phyloP scores from a whole-genome alignment of 768 basidiomycete genomes.

The Mycena maculata region DNA sequence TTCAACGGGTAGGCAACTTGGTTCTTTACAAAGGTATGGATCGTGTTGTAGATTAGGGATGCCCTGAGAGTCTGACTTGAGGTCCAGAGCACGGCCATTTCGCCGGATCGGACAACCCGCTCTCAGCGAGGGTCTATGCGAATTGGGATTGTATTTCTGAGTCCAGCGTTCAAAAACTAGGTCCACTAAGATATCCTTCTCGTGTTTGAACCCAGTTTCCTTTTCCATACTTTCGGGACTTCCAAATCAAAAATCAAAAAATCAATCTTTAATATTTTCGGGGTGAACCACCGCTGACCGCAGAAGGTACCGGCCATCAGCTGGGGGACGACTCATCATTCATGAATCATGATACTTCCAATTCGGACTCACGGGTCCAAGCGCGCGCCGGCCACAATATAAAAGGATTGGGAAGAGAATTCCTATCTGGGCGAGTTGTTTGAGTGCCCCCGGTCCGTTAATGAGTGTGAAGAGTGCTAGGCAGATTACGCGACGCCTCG shows the following conservation, averaged over 20 bases:
- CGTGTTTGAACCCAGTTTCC: too few relatives aligned
- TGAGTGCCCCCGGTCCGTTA: neutral
- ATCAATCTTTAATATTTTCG: too few relatives aligned
- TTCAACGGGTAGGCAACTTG: conserved; percentile 1
- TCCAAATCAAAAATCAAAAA: too few relatives aligned
- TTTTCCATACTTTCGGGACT: too few relatives aligned
- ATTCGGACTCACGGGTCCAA: too few relatives aligned
- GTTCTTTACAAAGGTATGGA: conserved; percentile 18
- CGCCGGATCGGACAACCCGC: conserved; percentile 21
- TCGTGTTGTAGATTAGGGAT: neutral
- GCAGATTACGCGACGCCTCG: conserved; percentile 26
- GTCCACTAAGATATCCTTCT: too few relatives aligned
- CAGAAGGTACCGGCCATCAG: too few relatives aligned
- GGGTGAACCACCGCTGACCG: too few relatives aligned
- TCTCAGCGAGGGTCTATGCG: conserved; percentile 11
- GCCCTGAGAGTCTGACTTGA: neutral
- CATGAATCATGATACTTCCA: too few relatives aligned
- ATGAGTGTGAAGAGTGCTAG: conserved; percentile 15
- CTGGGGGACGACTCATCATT: too few relatives aligned
- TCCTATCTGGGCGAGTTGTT: conserved; percentile 23
- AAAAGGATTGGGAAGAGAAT: conserved; percentile 10
- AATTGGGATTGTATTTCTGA: conserved; percentile 1
- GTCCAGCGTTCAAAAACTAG: too few relatives aligned
- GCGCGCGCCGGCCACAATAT: conserved; percentile 8
- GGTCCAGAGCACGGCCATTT: conserved; percentile 25